phyloP scores from a whole-genome alignment of 495 filamentous ascomycete species.

The Clavariopsis aquatica region DNA sequence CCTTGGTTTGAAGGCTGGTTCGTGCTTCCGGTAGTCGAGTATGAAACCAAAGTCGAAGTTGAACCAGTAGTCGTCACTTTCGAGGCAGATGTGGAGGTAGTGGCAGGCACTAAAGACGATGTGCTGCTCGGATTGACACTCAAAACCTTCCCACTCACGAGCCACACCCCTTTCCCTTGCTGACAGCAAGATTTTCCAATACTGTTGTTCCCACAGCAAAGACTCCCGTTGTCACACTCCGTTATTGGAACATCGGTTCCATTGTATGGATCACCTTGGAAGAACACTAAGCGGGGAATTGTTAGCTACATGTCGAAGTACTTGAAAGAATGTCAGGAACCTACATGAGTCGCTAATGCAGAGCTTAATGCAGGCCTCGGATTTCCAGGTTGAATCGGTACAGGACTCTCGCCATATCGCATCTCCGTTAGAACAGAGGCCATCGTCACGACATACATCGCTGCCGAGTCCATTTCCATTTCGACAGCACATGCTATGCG shows the following conservation, averaged over 20 bases:
- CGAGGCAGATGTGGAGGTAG: not conserved
- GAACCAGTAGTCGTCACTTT: not conserved
- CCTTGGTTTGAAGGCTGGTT: not conserved
- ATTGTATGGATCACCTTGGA: not conserved
- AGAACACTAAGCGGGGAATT: not conserved
- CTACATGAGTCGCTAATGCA: not conserved
- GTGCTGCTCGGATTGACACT: not conserved
- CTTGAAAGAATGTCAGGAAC: not conserved
- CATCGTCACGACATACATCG: not conserved
- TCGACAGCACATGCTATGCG: conserved; percentile 1
- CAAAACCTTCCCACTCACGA: not conserved
- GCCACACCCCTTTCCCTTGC: not conserved
- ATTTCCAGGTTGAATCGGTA: not conserved
- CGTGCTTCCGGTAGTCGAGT: not conserved
- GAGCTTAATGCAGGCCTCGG: not conserved
- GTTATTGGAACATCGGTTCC: not conserved
- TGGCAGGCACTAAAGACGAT: not conserved
- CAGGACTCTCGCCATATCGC: not conserved
- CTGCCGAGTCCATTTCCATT: not conserved
- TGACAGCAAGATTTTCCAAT: not conserved
- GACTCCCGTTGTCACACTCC: not conserved
- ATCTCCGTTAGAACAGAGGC: not conserved
- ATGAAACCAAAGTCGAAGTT: not conserved
- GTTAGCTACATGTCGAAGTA: not conserved
- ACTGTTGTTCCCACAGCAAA: not conserved